Conservation (phyloP, 768 basidiomycete species). For the Royoungia palumana region DNA sequence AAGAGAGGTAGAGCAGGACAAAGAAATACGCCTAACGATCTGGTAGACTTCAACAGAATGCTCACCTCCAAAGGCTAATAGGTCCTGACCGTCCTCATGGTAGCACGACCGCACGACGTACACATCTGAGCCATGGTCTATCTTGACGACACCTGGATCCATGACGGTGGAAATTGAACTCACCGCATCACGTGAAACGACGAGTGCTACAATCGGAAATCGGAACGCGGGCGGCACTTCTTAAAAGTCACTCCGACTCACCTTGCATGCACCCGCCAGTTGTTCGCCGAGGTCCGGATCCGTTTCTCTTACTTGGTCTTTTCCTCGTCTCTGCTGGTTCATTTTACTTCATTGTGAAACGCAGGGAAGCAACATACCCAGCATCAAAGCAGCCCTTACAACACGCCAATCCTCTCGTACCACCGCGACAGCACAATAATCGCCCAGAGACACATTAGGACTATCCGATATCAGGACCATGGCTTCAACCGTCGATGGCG, state of each 20-base stretch:
- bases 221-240: too few species aligned
- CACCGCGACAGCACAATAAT: slow-evolving; percentile 47
- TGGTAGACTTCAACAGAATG: slow-evolving; percentile 69
- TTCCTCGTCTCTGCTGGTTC: slow-evolving; percentile 52
- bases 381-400: slow-evolving; percentile 60
- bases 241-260: too few species aligned
- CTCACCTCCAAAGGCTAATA: slow-evolving; percentile 71
- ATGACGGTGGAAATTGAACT: too few species aligned
- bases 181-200: too few species aligned
- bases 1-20: not conserved
- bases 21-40: slow-evolving; percentile 44
- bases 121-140: slow-evolving; percentile 59
- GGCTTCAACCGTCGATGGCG: slow-evolving; percentile 10
- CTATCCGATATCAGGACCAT: slow-evolving; percentile 9
- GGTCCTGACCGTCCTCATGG: slow-evolving; percentile 58
- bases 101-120: slow-evolving; percentile 61
- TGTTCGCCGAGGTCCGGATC: slow-evolving; percentile 50
- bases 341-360: slow-evolving; percentile 55
- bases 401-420: slow-evolving; percentile 63
- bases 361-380: slow-evolving; percentile 54
- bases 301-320: slow-evolving; percentile 57
- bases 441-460: slow-evolving; percentile 19
- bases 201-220: too few species aligned
- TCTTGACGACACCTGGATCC: slow-evolving; percentile 45
- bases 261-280: slow-evolving; percentile 16